Conservation (phyloP, 176 grass and related monocot genomes). For the Stipa capillata region DNA sequence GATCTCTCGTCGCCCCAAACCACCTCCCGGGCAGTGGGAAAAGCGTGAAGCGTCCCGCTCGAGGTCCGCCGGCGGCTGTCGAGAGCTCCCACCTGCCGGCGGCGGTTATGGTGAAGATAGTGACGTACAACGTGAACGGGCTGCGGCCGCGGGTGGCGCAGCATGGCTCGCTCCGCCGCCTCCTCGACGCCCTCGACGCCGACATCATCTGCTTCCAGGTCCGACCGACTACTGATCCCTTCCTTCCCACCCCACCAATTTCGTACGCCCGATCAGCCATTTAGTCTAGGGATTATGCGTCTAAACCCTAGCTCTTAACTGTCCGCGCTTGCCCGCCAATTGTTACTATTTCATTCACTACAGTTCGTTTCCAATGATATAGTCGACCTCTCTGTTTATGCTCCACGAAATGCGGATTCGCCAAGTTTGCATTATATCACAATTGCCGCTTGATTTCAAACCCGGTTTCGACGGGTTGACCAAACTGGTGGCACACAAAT, state of each 20-base stretch:
- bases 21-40: no score
- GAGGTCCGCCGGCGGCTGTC: background rate
- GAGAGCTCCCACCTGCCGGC: slow-evolving; percentile 18
- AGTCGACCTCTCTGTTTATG: background rate
- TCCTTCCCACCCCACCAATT: background rate
- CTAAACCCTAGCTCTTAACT: slow-evolving; percentile 33
- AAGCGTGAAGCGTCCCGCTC: background rate
- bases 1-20: background rate
- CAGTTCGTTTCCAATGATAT: background rate
- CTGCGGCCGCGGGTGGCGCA: slow-evolving; percentile 85
- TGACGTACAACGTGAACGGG: slow-evolving; percentile 97
- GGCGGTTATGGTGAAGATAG: slow-evolving; percentile 59
- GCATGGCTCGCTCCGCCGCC: slow-evolving; percentile 84
- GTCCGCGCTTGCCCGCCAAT: background rate
- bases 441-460: background rate
- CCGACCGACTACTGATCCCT: background rate
- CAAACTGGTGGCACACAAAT: no score
- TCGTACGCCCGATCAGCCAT: background rate
- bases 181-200: slow-evolving; percentile 80
- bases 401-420: background rate
- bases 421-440: background rate
- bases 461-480: no score
- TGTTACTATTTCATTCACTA: background rate
- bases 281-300: background rate
- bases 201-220: slow-evolving; percentile 99